Evolutionary conservation across 176 grass and related monocot genomes (phyloP), one percentile per base, ranked within the genome.

Genomic region (Bothriochloa decipiens): DNA sequence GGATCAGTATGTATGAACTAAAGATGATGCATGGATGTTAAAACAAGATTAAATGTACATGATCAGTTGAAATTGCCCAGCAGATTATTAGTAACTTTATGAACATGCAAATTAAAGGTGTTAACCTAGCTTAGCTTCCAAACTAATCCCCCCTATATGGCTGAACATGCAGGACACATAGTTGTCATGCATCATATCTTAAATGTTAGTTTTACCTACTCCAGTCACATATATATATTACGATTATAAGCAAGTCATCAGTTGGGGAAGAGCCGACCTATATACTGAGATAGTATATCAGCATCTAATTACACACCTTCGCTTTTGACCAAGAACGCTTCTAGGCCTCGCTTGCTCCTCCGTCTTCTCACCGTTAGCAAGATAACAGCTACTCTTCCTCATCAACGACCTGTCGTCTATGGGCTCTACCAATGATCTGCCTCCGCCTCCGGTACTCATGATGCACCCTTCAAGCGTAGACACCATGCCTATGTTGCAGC

Each of bases 401-500:
- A 50, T 18, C 41, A 18, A 16, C 5, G 65, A 81, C 61, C 71
- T 70, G 5, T 60, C 53, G 43, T 86, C 84, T 4, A 68, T 26
- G 20, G 39, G 40, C 26, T 41, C 65, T 28, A 1, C 47, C 1
- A 20, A 32, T 0, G 27, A 4, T 32, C 18, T 29, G 7, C 65
- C 42, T 12, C 8, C 28, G 17, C 4, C 36, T 70, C 43, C 7
- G 15, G 25, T 74, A 16, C 7, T 68, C 32, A 13, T 10, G 15
- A 49, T 11, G 16, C 63, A 64, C 5, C 11, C 26, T 10, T 71
- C 32, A 23, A 82, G 80, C 33, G 8, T 10, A 0, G 65, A 71
- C 15, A 57, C 32, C 17, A 66, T 33, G 66, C 26, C 41, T 6
- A 57, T 60, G 80, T 53, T 68, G 50, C 66, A 82, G 13, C 35